Evolutionary conservation across 768 basidiomycete species (phyloP).

Genomic region (Lactarius sanguifluus): DNA sequence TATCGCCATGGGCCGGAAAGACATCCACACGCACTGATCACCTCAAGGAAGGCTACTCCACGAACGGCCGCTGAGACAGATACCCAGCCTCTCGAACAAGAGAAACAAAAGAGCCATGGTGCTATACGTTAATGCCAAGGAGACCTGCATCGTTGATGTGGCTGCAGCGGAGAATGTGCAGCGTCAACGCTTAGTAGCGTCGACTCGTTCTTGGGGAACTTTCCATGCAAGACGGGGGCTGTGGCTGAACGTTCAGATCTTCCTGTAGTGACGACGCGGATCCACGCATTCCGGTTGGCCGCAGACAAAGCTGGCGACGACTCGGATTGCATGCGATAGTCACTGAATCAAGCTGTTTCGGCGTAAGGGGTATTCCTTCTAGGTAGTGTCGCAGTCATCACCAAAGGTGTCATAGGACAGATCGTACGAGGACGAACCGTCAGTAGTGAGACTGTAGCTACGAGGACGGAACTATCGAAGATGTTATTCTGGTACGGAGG

Average conservation of each 20-base stretch:
- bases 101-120: background rate
- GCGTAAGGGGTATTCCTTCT: too few species aligned
- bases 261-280: too few species aligned
- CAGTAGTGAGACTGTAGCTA: background rate
- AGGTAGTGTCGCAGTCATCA: background rate
- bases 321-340: background rate
- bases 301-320: background rate
- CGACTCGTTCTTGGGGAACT: too few species aligned
- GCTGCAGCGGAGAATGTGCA: background rate
- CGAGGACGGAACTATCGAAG: background rate
- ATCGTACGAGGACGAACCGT: background rate
- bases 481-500: background rate
- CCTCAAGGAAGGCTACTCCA: background rate
- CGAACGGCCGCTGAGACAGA: background rate
- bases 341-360: too few species aligned
- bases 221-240: too few species aligned
- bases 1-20: background rate
- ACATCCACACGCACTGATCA: background rate
- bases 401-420: background rate
- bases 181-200: background rate
- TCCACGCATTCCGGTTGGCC: too few species aligned
- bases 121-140: background rate
- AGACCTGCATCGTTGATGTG: background rate
- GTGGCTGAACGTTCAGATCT: background rate
- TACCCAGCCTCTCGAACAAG: background rate